Conservation (phyloP, 108 stramenopile genomes). For the Cyclotella kingstonii region DNA sequence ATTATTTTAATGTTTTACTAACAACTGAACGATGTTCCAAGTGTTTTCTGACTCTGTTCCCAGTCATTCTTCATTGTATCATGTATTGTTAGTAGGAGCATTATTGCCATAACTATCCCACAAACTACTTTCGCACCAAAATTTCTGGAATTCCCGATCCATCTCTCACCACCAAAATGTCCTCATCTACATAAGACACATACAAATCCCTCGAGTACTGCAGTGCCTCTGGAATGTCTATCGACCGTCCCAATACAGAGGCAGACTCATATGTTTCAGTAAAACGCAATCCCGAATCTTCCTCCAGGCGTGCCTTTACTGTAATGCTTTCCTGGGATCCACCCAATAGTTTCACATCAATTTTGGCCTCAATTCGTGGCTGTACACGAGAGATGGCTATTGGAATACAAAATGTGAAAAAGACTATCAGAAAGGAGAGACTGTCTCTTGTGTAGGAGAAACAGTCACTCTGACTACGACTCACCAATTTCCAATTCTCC, state of each 20-base stretch:
- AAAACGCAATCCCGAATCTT: conserved; percentile 63
- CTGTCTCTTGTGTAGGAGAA: neutral
- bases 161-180: conserved; percentile 84
- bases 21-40: no score
- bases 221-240: conserved; percentile 67
- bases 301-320: conserved; percentile 45
- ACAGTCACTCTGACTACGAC: neutral
- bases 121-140: conserved; percentile 63
- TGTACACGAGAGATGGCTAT: conserved; percentile 64
- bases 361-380: conserved; percentile 76
- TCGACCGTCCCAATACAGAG: conserved; percentile 51
- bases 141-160: conserved; percentile 84
- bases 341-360: conserved; percentile 48
- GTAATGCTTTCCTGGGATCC: conserved; percentile 27
- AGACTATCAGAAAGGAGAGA: neutral
- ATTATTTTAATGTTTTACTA: no score
- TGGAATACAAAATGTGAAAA: neutral
- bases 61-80: no score
- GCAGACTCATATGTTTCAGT: conserved; percentile 84
- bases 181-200: conserved; percentile 89
- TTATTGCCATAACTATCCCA: no score
- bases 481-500: conserved; percentile 68
- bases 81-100: no score
- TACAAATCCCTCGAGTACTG: conserved; percentile 79
- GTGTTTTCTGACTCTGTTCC: no score